Evolutionary conservation across 345 rosid species (phyloP).

Genomic region (Nephelium lappaceum): DNA sequence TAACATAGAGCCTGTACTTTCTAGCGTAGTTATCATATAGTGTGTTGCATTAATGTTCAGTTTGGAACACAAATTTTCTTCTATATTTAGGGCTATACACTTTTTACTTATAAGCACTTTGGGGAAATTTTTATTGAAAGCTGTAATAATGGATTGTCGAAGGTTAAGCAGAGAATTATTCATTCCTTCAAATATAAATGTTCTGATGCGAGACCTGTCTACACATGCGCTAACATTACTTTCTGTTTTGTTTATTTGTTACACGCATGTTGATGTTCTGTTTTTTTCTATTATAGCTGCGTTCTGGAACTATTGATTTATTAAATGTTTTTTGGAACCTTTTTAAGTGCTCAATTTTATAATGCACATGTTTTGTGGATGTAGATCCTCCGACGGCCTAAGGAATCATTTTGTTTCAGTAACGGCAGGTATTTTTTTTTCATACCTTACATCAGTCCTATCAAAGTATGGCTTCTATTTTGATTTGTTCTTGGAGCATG

Average conservation of each 20-base stretch:
- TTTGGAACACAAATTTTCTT: neutral
- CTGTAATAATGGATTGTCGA: neutral
- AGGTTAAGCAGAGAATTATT: neutral
- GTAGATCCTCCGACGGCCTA: constrained; percentile 82
- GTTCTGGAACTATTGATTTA: neutral
- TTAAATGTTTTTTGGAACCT: neutral
- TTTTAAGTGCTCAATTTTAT: constrained; percentile 6
- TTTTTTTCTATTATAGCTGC: neutral
- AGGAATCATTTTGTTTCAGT: constrained; percentile 83
- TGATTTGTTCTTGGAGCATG: constrained; percentile 3
- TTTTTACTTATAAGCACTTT: neutral
- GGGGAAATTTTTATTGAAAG: neutral
- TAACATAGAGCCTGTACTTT: neutral
- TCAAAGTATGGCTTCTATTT: constrained; percentile 10
- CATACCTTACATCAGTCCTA: neutral
- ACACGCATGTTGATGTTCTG: neutral
- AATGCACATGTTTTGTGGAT: constrained; percentile 15
- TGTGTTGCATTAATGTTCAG: neutral
- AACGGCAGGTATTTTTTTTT: constrained; percentile 78
- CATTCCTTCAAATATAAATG: neutral
- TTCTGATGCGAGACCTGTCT: neutral
- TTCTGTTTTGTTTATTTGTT: neutral
- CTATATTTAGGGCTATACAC: neutral
- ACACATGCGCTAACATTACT: neutral
- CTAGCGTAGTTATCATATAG: neutral